Percentiles rank a stretch among this genome's conserved stretches.
These are phyloP conservation scores for Yamadazyma paraphyllophila DNA, from an alignment of 805 yeast genomes.

Conservation along the genomic window DNA sequence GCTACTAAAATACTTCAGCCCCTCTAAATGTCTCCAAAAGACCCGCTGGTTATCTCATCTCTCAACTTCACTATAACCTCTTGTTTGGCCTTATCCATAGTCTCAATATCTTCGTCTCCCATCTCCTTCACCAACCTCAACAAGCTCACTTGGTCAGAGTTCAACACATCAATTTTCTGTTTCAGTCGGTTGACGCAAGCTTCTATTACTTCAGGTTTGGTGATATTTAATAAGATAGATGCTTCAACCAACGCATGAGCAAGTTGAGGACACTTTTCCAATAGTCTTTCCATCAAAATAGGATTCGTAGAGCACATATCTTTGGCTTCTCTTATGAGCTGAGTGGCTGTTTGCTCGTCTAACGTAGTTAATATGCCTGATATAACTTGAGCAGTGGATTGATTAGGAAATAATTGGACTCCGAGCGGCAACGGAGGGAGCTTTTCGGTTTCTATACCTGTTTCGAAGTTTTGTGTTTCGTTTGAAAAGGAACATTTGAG, in stretches of 20 bases:
- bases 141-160: slow-evolving; percentile 30
- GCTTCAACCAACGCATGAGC: slow-evolving; percentile 80
- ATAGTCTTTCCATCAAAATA: slow-evolving; percentile 53
- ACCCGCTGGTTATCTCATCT: slow-evolving; percentile 25
- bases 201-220: slow-evolving; percentile 36
- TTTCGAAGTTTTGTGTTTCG: slow-evolving; percentile 42
- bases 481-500: slow-evolving; percentile 59
- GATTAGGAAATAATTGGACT: slow-evolving; percentile 38
- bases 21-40: slow-evolving; percentile 20
- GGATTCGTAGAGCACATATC: slow-evolving; percentile 58
- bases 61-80: slow-evolving; percentile 19
- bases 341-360: slow-evolving; percentile 46
- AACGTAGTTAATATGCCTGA: slow-evolving; percentile 45
- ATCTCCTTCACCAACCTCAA: slow-evolving; percentile 28
- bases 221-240: slow-evolving; percentile 36
- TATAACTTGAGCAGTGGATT: slow-evolving; percentile 42
- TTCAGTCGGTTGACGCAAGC: slow-evolving; percentile 34
- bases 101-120: slow-evolving; percentile 27
- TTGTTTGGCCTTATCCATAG: slow-evolving; percentile 24
- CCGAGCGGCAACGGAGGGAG: slow-evolving; percentile 44
- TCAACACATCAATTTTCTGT: slow-evolving; percentile 27
- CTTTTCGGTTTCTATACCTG: slow-evolving; percentile 24
- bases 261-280: slow-evolving; percentile 76
- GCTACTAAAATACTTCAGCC: no score
- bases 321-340: slow-evolving; percentile 56